phyloP scores from a whole-genome alignment of 352 stramenopile genomes.

The Hyaloperonospora brassicae region DNA sequence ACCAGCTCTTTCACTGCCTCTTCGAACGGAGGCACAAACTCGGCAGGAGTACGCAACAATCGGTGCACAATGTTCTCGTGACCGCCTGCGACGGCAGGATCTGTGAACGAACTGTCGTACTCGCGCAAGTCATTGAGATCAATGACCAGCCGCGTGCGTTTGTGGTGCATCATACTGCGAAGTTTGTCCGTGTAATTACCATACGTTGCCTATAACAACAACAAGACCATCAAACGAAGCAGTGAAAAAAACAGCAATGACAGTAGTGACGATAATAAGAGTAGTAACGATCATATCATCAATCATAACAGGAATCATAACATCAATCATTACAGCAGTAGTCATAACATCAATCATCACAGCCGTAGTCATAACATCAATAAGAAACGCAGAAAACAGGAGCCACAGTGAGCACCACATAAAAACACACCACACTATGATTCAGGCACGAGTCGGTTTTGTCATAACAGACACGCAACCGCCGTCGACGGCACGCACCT shows the following conservation, averaged over 20 bases:
- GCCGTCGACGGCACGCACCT: conserved; percentile 8
- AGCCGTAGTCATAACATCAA: no score
- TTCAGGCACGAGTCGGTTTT: background rate
- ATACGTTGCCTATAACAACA: conserved; percentile 40
- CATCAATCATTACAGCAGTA: no score
- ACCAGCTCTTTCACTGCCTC: conserved; percentile 72
- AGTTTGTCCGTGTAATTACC: conserved; percentile 78
- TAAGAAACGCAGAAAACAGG: no score
- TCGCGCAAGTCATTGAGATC: conserved; percentile 88
- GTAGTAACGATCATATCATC: no score
- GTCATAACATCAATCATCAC: no score
- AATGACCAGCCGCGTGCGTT: conserved; percentile 66
- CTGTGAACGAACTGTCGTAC: conserved; percentile 82
- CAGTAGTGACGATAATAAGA: background rate
- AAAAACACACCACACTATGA: no score
- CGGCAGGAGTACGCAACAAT: conserved; percentile 65
- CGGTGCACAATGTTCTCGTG: conserved; percentile 75
- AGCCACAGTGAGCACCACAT: no score
- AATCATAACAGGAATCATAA: no score
- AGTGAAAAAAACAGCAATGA: background rate
- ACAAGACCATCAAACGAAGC: background rate
- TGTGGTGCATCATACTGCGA: conserved; percentile 74
- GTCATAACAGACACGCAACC: no score
- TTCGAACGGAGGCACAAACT: conserved; percentile 81
- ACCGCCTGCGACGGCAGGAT: conserved; percentile 32